Percentiles rank a stretch among this genome's conserved stretches.
phyloP scores from a whole-genome alignment of 495 filamentous ascomycete genomes.

The Lepraria neglecta region DNA sequence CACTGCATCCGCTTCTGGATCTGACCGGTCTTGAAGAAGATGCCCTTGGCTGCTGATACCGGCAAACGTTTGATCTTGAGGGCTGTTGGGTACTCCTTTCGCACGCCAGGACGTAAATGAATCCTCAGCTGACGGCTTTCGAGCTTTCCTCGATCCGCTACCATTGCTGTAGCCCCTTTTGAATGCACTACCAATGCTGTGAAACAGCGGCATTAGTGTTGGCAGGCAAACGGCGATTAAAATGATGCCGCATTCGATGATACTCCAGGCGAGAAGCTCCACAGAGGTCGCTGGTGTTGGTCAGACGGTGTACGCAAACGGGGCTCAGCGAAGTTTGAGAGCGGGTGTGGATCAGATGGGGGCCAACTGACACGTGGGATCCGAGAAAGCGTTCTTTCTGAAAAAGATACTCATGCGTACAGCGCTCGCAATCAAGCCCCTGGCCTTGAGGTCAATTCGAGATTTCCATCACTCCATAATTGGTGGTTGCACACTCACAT shows the following conservation, averaged over 20 bases:
- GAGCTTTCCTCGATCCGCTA: not conserved
- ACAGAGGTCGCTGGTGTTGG: not conserved
- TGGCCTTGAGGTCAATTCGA: not conserved
- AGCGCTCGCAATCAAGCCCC: not conserved
- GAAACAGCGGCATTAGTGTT: slow-evolving; percentile 1
- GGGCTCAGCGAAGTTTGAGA: no score
- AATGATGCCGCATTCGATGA: slow-evolving; percentile 4
- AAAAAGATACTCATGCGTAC: slow-evolving; percentile 2
- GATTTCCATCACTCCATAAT: not conserved
- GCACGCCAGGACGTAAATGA: not conserved
- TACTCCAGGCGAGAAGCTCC: not conserved
- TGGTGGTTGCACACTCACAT: not conserved
- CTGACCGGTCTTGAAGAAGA: not conserved
- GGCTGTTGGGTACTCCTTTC: not conserved
- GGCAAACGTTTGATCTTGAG: not conserved
- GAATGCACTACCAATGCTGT: not conserved
- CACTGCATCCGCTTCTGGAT: not conserved
- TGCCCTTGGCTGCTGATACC: not conserved
- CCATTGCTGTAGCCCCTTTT: not conserved
- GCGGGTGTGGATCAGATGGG: not conserved
- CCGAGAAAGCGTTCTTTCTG: not conserved
- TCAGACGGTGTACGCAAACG: not conserved
- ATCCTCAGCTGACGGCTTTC: not conserved
- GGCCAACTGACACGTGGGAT: not conserved
- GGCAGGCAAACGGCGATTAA: slow-evolving; percentile 5